Conservation (phyloP, 1,284 basidiomycete species). For the Cutaneotrichosporon daszewskae region DNA sequence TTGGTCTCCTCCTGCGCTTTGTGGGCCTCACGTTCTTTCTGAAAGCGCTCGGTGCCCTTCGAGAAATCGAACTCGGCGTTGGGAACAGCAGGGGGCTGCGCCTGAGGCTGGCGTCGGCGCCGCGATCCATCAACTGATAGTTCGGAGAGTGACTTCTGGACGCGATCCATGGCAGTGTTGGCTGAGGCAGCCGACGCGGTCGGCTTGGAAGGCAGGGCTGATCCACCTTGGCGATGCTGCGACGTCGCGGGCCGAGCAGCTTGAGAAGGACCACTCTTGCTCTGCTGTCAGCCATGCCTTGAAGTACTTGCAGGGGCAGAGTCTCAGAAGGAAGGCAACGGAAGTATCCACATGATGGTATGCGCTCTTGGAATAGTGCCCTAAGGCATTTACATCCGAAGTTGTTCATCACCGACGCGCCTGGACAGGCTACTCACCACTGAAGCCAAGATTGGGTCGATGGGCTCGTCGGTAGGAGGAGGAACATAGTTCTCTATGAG, state of each 20-base stretch:
- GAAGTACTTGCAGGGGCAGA: no score
- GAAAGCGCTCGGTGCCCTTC: conserved; percentile 33
- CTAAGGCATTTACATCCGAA: conserved; percentile 42
- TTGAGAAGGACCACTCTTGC: conserved; percentile 6
- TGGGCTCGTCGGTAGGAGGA: conserved; percentile 24
- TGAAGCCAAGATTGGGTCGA: conserved; percentile 40
- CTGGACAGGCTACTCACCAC: conserved; percentile 31
- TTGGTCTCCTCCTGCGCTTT: conserved; percentile 12
- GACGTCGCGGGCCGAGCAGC: no score
- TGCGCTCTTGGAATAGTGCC: conserved; percentile 46
- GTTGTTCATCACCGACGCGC: conserved; percentile 42
- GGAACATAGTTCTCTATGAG: conserved; percentile 40
- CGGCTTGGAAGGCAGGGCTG: conserved; percentile 23
- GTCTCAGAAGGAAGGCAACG: conserved; percentile 49
- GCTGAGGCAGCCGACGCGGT: conserved; percentile 25
- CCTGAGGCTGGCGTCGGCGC: conserved; percentile 14
- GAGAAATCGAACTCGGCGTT: conserved; percentile 43
- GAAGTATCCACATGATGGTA: conserved; percentile 47
- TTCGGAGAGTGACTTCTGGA: conserved; percentile 37
- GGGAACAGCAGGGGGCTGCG: conserved; percentile 33
- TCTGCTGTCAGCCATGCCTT: conserved; percentile 16
- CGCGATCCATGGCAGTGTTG: conserved; percentile 35
- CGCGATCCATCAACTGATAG: conserved; percentile 22
- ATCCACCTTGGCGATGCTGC: conserved; percentile 1
- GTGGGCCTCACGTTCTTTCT: conserved; percentile 30